Evolutionary conservation across 345 rosid species (phyloP).

Genomic region (Melaleuca alternifolia): DNA sequence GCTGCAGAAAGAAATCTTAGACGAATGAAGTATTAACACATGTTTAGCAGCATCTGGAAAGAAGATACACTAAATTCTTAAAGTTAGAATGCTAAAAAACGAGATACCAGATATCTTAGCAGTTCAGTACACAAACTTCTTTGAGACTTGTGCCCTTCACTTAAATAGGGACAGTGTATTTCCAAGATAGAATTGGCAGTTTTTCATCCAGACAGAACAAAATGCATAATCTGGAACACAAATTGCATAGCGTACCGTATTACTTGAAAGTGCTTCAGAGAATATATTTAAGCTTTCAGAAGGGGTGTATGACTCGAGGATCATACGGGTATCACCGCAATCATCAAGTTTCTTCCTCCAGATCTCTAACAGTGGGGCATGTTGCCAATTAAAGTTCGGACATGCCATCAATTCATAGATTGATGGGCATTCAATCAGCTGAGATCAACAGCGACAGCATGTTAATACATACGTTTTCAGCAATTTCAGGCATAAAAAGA

Average conservation of each 20-base stretch:
- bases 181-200: neutral
- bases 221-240: neutral
- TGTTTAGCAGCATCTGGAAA: neutral
- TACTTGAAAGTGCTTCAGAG: constrained; percentile 57
- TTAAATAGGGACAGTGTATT: neutral
- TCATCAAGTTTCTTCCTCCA: constrained; percentile 57
- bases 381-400: constrained; percentile 59
- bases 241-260: constrained; percentile 40
- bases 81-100: neutral
- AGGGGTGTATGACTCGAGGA: constrained; percentile 61
- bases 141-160: neutral
- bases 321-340: constrained; percentile 32
- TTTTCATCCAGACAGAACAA: neutral
- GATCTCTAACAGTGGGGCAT: constrained; percentile 50
- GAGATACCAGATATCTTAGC: neutral
- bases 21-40: neutral
- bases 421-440: constrained; percentile 90
- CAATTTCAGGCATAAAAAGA: neutral
- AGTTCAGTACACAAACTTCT: neutral
- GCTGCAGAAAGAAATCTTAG: neutral
- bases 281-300: constrained; percentile 47
- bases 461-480: neutral
- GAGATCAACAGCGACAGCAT: constrained; percentile 7
- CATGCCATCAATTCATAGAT: constrained; percentile 79
- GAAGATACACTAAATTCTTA: neutral